Evolutionary conservation across 495 filamentous ascomycete genomes (phyloP).

Genomic region (Neurospora pannonica): DNA sequence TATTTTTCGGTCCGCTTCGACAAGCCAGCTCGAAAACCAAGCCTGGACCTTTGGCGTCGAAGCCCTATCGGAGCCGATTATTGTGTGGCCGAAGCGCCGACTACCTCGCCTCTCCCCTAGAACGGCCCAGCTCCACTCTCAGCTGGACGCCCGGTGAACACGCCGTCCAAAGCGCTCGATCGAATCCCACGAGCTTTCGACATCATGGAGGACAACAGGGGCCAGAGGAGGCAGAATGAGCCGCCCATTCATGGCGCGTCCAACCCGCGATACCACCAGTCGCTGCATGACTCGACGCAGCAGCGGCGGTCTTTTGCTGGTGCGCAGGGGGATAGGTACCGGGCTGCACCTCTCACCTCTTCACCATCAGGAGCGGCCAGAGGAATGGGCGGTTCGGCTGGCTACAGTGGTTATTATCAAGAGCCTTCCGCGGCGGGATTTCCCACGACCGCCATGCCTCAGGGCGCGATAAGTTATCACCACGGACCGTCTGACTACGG

Average conservation of each 20-base stretch:
- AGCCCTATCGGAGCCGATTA: conserved; percentile 20
- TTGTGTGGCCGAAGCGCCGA: conserved; percentile 19
- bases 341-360: conserved; percentile 34
- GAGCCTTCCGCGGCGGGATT: conserved; percentile 41
- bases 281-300: conserved; percentile 31
- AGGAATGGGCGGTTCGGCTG: conserved; percentile 35
- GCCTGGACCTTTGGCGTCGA: conserved; percentile 2
- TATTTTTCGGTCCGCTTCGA: conserved; percentile 3
- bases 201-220: conserved; percentile 59
- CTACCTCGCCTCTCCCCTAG: conserved; percentile 50
- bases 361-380: conserved; percentile 30
- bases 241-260: conserved; percentile 37
- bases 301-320: conserved; percentile 33
- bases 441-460: conserved; percentile 34
- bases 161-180: conserved; percentile 31
- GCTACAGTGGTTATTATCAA: conserved; percentile 49
- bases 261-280: conserved; percentile 32
- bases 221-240: conserved; percentile 62
- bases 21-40: neutral
- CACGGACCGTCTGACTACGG: conserved; percentile 36
- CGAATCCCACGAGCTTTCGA: conserved; percentile 29
- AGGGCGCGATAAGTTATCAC: conserved; percentile 43
- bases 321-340: conserved; percentile 38
- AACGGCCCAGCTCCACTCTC: conserved; percentile 49
- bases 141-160: conserved; percentile 43